Conservation (phyloP, 768 basidiomycete genomes). For the Agrocybe chaxingu region DNA sequence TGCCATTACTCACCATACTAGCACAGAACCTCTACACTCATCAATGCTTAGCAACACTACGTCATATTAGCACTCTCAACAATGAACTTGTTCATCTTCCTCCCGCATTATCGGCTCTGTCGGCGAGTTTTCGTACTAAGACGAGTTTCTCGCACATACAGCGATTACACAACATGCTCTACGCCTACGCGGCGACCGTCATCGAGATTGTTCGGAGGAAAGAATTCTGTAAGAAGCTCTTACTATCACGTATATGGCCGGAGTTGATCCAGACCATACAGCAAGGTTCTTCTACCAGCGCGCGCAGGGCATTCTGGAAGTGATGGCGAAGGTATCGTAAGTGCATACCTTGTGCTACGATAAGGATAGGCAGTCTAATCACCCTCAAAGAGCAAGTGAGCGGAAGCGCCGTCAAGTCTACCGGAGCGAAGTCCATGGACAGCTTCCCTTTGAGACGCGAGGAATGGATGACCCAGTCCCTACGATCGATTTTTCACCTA, state of each 20-base stretch:
- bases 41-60: conserved; percentile 62
- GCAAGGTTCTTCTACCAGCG: conserved; percentile 80
- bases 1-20: conserved; percentile 20
- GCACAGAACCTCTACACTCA: conserved; percentile 70
- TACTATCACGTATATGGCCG: background rate
- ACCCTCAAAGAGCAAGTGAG: conserved; percentile 60
- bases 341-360: conserved; percentile 21
- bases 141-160: conserved; percentile 90
- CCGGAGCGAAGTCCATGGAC: conserved; percentile 76
- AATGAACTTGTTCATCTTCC: conserved; percentile 78
- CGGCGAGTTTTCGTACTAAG: conserved; percentile 68
- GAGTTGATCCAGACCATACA: conserved; percentile 22
- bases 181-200: conserved; percentile 88
- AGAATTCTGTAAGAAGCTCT: conserved; percentile 62
- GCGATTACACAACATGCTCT: conserved; percentile 84
- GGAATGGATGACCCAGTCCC: conserved; percentile 83
- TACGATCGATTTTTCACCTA: conserved; percentile 74
- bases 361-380: background rate
- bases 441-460: conserved; percentile 81
- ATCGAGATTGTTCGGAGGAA: conserved; percentile 89
- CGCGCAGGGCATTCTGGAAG: conserved; percentile 76
- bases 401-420: conserved; percentile 83
- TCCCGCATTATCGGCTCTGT: conserved; percentile 56
- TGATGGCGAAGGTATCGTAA: conserved; percentile 86
- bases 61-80: conserved; percentile 78